Evolutionary conservation across 805 yeast species (phyloP).

Genomic region (Suhomyces vadensis): DNA sequence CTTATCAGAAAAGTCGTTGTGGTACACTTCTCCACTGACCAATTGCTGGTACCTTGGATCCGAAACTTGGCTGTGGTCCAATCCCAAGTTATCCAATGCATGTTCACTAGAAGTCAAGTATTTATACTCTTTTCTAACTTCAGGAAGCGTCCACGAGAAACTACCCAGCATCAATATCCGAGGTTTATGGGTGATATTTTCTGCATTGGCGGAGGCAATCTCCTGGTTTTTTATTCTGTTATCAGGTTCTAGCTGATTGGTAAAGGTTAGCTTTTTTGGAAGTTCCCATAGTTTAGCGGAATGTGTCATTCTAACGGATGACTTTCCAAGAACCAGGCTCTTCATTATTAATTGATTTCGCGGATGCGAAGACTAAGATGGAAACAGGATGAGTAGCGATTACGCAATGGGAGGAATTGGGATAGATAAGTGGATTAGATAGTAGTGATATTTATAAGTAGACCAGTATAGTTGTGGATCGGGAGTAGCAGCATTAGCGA

Average conservation of each 20-base stretch:
- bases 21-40: slow-evolving; percentile 58
- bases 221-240: slow-evolving; percentile 23
- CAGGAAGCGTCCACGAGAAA: slow-evolving; percentile 75
- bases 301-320: background rate
- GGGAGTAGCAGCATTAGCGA: too few relatives aligned
- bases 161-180: slow-evolving; percentile 54
- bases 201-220: slow-evolving; percentile 29
- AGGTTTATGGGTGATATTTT: slow-evolving; percentile 37
- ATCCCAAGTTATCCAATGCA: slow-evolving; percentile 64
- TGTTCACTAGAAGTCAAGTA: slow-evolving; percentile 58
- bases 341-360: too few relatives aligned
- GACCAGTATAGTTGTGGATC: too few relatives aligned
- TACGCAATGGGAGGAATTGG: too few relatives aligned
- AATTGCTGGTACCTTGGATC: slow-evolving; percentile 52
- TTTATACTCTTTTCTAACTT: slow-evolving; percentile 50
- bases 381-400: too few relatives aligned
- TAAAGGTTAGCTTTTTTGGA: slow-evolving; percentile 33
- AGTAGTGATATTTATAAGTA: too few relatives aligned
- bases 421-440: too few relatives aligned
- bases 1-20: slow-evolving; percentile 20
- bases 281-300: slow-evolving; percentile 24
- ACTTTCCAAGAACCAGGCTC: background rate
- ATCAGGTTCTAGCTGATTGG: slow-evolving; percentile 31
- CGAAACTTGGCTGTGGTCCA: slow-evolving; percentile 39
- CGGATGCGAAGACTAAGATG: too few relatives aligned